Evolutionary conservation across 257 asterid genomes (phyloP).

Genomic region (Rubia yunnanensis): DNA sequence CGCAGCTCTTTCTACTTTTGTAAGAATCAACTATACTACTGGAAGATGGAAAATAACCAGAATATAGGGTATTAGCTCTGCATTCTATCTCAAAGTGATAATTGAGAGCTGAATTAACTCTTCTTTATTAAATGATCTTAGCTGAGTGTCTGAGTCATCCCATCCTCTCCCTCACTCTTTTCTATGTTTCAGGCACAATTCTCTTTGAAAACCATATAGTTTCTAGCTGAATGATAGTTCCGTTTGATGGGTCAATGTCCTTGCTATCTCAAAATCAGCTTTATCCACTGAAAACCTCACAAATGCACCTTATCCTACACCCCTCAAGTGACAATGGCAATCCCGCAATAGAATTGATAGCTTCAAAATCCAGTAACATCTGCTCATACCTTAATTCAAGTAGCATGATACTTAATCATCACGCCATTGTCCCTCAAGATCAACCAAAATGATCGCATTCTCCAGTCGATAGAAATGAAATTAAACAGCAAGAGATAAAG

Average conservation of each 20-base stretch:
- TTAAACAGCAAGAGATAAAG: not conserved
- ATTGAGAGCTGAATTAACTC: not conserved
- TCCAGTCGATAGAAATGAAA: not conserved
- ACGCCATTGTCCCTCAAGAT: not conserved
- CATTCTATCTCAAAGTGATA: not conserved
- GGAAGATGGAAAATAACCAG: not conserved
- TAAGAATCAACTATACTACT: not conserved
- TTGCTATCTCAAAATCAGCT: not conserved
- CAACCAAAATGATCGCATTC: not conserved
- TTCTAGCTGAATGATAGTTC: not conserved
- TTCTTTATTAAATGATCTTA: not conserved
- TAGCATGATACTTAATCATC: not conserved
- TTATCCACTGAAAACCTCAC: not conserved
- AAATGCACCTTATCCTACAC: not conserved
- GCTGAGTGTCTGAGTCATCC: not conserved
- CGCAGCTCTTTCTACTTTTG: not conserved
- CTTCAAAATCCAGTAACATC: not conserved
- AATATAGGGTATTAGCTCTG: not conserved
- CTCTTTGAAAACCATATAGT: not conserved
- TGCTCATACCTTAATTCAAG: not conserved
- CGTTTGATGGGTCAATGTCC: not conserved
- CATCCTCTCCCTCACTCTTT: not conserved
- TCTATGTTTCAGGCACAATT: not conserved
- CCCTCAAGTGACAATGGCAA: not conserved
- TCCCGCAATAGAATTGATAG: not conserved